Base-by-base conservation (phyloP, 1,284 basidiomycete species). In the Tylopilus orsonianus region DNA sequence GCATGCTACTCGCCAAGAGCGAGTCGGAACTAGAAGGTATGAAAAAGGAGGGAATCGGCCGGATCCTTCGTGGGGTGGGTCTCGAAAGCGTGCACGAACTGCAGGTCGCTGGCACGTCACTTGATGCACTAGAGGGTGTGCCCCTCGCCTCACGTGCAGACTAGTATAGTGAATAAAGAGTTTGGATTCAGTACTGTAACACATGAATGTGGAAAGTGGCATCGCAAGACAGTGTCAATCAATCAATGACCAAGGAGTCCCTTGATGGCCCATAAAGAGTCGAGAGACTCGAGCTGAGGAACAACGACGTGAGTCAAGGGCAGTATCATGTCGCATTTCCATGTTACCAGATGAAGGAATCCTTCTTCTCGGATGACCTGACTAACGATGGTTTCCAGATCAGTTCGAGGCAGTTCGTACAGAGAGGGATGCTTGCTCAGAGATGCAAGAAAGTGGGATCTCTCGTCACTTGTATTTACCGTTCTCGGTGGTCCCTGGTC, bases 1-100 rank as follows among this genome's bases (percentile, higher is more conserved):
- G 93, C 2, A 80, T 90, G 82, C 60, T 94, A 51, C 78, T 95
- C 42, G 90, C 90, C 35, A 90, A 86, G 71, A 90, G 84, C 56
- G 80, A 85, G 50, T 74, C 74, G 18, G 89, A 93, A 71, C 65
- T 90, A 41, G 79, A 81, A 49, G 77, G 76, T 1, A 78, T 93
- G 33, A 79, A 79, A 65, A 71, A 69, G 46, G 80, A 83, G 64
- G 77, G 80, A 3, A 68, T 86, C 23, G 71, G 74, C 12, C 79
- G 72, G 52, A 83, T 90, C 34, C 65, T 90, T 56, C 67, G 70
- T 46, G 74, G 71, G 29, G 84, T 89, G 13, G 85, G 75, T 27
- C 64, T 87, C 52, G 70, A 77, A 62, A 86, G 79, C 55, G 77
- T 83, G 26, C 81, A 85, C 58, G 83, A 85, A 8, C 52, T 79